Evolutionary conservation across 2,329 filamentous ascomycete species (phyloP).

Genomic region (Cladosporium velox): DNA sequence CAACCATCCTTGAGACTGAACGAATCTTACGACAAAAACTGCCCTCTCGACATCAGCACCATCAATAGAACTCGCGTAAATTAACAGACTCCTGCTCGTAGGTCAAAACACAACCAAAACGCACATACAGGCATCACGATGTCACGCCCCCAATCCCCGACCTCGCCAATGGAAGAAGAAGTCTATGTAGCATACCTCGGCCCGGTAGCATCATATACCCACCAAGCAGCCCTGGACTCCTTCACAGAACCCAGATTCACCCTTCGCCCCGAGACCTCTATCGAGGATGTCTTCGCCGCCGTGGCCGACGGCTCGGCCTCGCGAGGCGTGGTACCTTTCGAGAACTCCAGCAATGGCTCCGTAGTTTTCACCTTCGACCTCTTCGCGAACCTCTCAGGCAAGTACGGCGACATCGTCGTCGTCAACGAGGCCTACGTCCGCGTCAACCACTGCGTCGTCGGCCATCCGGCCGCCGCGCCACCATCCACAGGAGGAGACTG

Average conservation of each 20-base stretch:
- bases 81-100: background rate
- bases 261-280: constrained; percentile 47
- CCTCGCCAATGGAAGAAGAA: background rate
- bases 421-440: constrained; percentile 82
- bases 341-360: constrained; percentile 93
- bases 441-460: constrained; percentile 85
- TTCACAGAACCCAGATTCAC: constrained; percentile 21
- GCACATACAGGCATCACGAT: background rate
- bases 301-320: constrained; percentile 67
- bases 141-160: background rate
- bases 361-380: constrained; percentile 89
- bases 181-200: constrained; percentile 59
- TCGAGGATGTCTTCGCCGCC: constrained; percentile 73
- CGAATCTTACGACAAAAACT: background rate
- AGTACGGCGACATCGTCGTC: constrained; percentile 70
- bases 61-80: background rate
- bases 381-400: constrained; percentile 70
- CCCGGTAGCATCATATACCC: constrained; percentile 67
- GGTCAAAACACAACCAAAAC: background rate
- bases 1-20: background rate
- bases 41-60: background rate
- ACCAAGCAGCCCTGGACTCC: constrained; percentile 48
- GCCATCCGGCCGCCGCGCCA: constrained; percentile 35
- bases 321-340: constrained; percentile 86
- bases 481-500: constrained; percentile 43